Evolutionary conservation across 2,329 filamentous ascomycete genomes (phyloP).

Genomic region (Aspergillus thermomutatus): DNA sequence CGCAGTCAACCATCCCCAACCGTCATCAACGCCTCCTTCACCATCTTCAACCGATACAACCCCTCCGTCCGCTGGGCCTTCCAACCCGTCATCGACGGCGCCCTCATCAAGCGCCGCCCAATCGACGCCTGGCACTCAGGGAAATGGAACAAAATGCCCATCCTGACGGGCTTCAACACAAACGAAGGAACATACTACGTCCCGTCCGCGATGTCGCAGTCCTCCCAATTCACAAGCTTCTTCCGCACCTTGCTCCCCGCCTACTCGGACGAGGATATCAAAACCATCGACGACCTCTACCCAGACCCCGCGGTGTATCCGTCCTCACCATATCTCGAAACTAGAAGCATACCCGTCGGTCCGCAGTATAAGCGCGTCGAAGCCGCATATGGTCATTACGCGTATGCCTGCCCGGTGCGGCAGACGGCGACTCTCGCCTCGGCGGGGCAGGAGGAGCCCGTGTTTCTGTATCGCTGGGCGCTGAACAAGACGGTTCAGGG

Average conservation of each 20-base stretch:
- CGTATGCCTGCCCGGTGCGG: slow-evolving; percentile 48
- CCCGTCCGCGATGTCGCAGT: slow-evolving; percentile 45
- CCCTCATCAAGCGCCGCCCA: slow-evolving; percentile 57
- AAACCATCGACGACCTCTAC: slow-evolving; percentile 58
- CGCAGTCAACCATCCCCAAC: slow-evolving; percentile 35
- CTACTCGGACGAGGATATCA: slow-evolving; percentile 52
- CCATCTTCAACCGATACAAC: slow-evolving; percentile 46
- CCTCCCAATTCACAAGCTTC: slow-evolving; percentile 57
- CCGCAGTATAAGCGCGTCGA: slow-evolving; percentile 52
- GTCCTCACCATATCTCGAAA: slow-evolving; percentile 24
- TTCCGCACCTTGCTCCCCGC: slow-evolving; percentile 61
- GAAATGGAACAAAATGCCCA: slow-evolving; percentile 54
- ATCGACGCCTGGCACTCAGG: slow-evolving; percentile 57
- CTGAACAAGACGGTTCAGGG: slow-evolving; percentile 42
- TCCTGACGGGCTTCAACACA: slow-evolving; percentile 68
- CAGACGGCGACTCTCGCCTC: slow-evolving; percentile 44
- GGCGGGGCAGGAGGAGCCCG: slow-evolving; percentile 29
- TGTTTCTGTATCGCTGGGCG: slow-evolving; percentile 56
- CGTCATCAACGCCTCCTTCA: slow-evolving; percentile 40
- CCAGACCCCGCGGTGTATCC: slow-evolving; percentile 52
- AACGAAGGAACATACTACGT: slow-evolving; percentile 68
- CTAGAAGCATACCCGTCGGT: slow-evolving; percentile 35
- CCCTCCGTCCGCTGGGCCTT: slow-evolving; percentile 56
- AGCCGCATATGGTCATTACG: slow-evolving; percentile 49
- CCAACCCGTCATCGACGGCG: slow-evolving; percentile 65